Evolutionary conservation across 202 grass and related monocot genomes (phyloP).

Genomic region (Brachypodium distachyon): DNA sequence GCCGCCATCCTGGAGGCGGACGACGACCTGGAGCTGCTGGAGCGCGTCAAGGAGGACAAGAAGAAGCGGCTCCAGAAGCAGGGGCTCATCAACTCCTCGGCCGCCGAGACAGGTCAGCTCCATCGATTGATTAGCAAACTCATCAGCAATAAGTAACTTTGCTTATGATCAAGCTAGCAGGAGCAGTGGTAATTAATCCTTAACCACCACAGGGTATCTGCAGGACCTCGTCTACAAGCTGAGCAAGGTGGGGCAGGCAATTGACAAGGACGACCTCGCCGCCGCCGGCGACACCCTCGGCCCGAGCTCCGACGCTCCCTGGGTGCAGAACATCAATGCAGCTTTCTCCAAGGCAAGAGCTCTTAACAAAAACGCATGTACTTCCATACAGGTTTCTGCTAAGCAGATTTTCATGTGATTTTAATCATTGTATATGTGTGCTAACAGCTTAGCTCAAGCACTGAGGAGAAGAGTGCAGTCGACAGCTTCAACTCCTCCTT

Average conservation of each 20-base stretch:
- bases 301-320: conserved; percentile 26
- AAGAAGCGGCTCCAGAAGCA: conserved; percentile 78
- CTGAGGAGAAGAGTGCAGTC: conserved; percentile 52
- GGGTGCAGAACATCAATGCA: conserved; percentile 72
- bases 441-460: conserved; percentile 69
- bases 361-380: not conserved
- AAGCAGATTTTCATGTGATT: not conserved
- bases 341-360: conserved; percentile 66
- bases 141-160: too few relatives aligned
- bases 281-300: conserved; percentile 66
- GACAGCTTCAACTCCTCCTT: conserved; percentile 82
- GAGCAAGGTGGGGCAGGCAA: conserved; percentile 92
- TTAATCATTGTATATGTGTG: not conserved
- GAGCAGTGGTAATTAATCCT: conserved; percentile 7
- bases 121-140: too few relatives aligned
- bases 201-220: conserved; percentile 52
- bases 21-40: conserved; percentile 80
- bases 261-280: conserved; percentile 65
- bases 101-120: conserved; percentile 51
- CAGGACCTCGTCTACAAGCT: conserved; percentile 88
- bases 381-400: too few relatives aligned
- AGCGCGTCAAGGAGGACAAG: conserved; percentile 76
- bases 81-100: conserved; percentile 58
- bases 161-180: too few relatives aligned
- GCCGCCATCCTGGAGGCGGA: conserved; percentile 66